Percentiles rank a stretch among this genome's conserved stretches.
Conservation (phyloP, 306 rosid genomes). For the Abrus precatorius region DNA sequence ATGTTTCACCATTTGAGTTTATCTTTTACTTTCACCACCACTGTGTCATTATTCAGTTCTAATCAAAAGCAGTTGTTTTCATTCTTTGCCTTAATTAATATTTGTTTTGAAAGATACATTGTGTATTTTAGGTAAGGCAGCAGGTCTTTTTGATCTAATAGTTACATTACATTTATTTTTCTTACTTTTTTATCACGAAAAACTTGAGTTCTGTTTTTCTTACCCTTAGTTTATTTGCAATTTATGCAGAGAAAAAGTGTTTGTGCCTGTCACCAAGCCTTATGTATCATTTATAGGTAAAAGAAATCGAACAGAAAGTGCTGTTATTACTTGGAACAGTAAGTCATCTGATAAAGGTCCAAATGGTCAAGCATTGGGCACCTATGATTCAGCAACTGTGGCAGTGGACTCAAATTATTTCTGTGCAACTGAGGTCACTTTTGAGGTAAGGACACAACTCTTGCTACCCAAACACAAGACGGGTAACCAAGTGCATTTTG, state of each 20-base stretch:
- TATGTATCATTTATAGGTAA: conserved; percentile 83
- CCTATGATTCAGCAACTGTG: conserved; percentile 80
- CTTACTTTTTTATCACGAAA: background rate
- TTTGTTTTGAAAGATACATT: background rate
- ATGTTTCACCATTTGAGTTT: background rate
- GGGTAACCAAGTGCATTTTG: background rate
- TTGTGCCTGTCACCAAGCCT: conserved; percentile 76
- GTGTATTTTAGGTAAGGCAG: background rate
- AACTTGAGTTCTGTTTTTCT: background rate
- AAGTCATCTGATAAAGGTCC: conserved; percentile 80
- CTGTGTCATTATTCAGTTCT: conserved; percentile 2
- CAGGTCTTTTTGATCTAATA: background rate
- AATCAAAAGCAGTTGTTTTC: background rate
- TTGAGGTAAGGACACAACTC: conserved; percentile 62
- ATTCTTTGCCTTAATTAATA: background rate
- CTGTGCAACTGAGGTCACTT: conserved; percentile 79
- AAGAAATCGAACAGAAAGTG: conserved; percentile 49
- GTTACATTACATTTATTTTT: conserved; percentile 14
- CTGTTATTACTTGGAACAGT: conserved; percentile 77
- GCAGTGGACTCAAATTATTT: conserved; percentile 80
- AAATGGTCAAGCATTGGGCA: conserved; percentile 69
- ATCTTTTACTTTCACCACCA: background rate
- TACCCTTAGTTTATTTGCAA: conserved; percentile 6
- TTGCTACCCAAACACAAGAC: background rate
- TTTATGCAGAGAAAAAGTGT: conserved; percentile 82